Evolutionary conservation across 768 basidiomycete genomes (phyloP), one percentile per base, ranked within the genome.

Genomic region (Coprinopsis marcescibilis): DNA sequence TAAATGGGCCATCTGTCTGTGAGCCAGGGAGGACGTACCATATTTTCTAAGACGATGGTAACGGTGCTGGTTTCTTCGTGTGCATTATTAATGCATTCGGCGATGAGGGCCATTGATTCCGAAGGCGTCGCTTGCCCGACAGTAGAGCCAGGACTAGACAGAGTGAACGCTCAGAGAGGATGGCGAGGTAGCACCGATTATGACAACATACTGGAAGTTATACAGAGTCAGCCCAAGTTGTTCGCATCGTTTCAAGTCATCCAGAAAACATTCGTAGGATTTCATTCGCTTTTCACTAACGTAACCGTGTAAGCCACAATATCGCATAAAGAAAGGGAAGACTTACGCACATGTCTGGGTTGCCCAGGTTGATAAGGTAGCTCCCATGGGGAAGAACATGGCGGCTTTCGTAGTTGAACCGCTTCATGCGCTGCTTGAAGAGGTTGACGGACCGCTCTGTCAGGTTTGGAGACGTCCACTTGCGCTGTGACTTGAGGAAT

Each of bases 351-450:
- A 53, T 52, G 49, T 90, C 85, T 0, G 85, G 83, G 60, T 91
- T 91, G 33, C 81, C 90, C 1, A 92, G 72, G 57, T 93, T 93
- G 40, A 92, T 76, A 23, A 93, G 74, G 60, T 92, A 93, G 53
- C 80, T 89, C 23, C 88, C 89, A 53, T 93, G 91, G 1, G 89
- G 89, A 2, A 94, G 65, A 1, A 92, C 71, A 49, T 84, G 65
- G n/a, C 67, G 64, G 2, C 75, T 64, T 0, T 74, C 65, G 59
- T 91, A 91, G 1, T 77, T 76, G 49, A 81, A 76, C 25, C 72
- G 70, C 45, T 65, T 56, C 77, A 89, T 72, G 20, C 80, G 71
- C 26, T 65, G 61, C 57, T 80, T 83, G 65, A 90, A 91, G 25
- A 67, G 52, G 2, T 63, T 46, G 7, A 89, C 71, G 0, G 74